A percentile compares a stretch with the other conserved stretches of the same genome.
Evolutionary conservation across 1,284 basidiomycete species (phyloP).

Genomic region (Hypsizygus ulmarius): DNA sequence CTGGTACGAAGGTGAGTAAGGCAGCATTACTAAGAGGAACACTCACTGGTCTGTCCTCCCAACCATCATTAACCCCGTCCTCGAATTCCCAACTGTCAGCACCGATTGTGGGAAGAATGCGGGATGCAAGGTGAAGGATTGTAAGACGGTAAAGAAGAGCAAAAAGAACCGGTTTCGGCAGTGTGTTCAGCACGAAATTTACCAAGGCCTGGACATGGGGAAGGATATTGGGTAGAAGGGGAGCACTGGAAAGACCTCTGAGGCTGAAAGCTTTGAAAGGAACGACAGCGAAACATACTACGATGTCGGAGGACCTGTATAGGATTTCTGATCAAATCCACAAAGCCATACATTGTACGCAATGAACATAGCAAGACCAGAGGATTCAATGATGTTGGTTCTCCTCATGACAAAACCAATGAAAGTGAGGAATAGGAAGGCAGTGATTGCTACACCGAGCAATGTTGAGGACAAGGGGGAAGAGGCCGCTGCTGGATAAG

Average conservation of each 20-base stretch:
- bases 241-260: slow-evolving; percentile 46
- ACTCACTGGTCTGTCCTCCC: slow-evolving; percentile 72
- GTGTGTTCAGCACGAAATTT: slow-evolving; percentile 77
- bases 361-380: slow-evolving; percentile 80
- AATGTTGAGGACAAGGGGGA: slow-evolving; percentile 84
- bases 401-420: slow-evolving; percentile 87
- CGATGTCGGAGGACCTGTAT: slow-evolving; percentile 68
- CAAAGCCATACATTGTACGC: slow-evolving; percentile 86
- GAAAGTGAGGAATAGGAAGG: slow-evolving; percentile 78
- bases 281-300: slow-evolving; percentile 50
- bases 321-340: slow-evolving; percentile 68
- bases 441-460: slow-evolving; percentile 66
- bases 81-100: slow-evolving; percentile 77
- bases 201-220: slow-evolving; percentile 76
- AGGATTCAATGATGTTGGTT: slow-evolving; percentile 92
- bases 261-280: slow-evolving; percentile 6
- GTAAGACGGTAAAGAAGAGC: slow-evolving; percentile 81
- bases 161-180: slow-evolving; percentile 82
- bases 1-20: slow-evolving; percentile 35
- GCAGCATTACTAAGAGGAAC: neutral
- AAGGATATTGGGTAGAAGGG: slow-evolving; percentile 72
- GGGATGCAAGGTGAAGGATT: slow-evolving; percentile 83
- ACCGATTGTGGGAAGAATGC: slow-evolving; percentile 80
- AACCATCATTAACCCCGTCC: slow-evolving; percentile 57
- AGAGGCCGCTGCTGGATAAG: slow-evolving; percentile 76